Base-by-base conservation (phyloP, 2,329 filamentous ascomycete species). In the Xylariaceae sp. region DNA sequence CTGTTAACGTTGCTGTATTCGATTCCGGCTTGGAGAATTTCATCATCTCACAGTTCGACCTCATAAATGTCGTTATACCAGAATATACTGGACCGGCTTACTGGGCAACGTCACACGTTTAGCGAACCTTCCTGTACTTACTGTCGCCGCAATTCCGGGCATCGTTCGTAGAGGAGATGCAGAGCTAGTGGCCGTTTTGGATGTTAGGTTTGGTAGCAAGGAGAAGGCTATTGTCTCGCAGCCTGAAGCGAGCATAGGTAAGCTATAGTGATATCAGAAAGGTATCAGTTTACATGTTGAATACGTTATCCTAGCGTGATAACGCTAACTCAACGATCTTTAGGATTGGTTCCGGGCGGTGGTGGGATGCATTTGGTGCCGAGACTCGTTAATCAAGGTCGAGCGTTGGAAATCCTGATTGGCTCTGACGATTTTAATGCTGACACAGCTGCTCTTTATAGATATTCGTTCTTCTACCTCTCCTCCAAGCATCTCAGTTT, bases 191-290 rank as follows among this genome's bases (percentile, higher is more conserved):
- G 40, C 40, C n/a, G 24, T 10, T 4, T 16, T 43, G 8, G 40
- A 43, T 43, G 24, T 43, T 7, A 43, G 40, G 23, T 43, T 43
- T 27, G 24, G 40, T 13, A 43, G 40, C 24, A 43, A 43, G 16
- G 40, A 43, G 40, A 43, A 43, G 16, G 40, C 40, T 21, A 43
- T 43, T 16, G 9, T 43, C 4, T 21, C 6, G 21, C 40, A 43
- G 40, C 40, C 21, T 16, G 40, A 43, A 16, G 40, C 27, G 21
- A 21, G 40, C 13, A 21, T 18, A 27, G 40, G 40, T 43, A 43
- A 26, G 40, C 11, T 26, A 16, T 20, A n/a, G 7, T 6, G 11
- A 43, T 26, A 8, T 5, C 20, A 8, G 37, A 40, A 21, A 21
- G 6, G 6, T 40, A 6, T 40, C 21, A 7, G 6, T 13, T 23